These are phyloP conservation scores for Pseudotulostoma volvatum DNA, from an alignment of 495 filamentous ascomycete species.

Conservation along the genomic window DNA sequence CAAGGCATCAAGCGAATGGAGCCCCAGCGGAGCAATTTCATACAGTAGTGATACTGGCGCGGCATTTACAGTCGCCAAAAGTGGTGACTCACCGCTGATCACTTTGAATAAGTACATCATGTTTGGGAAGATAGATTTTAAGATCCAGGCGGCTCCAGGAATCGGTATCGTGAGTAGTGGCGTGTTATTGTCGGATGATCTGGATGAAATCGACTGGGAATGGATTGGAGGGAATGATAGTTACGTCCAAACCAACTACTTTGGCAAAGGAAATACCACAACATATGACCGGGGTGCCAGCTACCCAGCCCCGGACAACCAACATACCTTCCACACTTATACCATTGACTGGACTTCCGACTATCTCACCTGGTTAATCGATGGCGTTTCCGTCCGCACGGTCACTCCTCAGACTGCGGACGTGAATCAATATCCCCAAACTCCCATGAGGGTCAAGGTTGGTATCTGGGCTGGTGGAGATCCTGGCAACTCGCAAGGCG, in stretches of 20 bases:
- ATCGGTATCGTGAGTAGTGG: constrained; percentile 63
- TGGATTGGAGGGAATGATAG: constrained; percentile 40
- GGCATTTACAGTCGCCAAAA: constrained; percentile 53
- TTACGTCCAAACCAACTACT: constrained; percentile 70
- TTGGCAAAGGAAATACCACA: constrained; percentile 63
- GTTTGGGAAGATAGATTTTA: constrained; percentile 55
- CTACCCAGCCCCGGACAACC: constrained; percentile 34
- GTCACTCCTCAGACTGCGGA: constrained; percentile 41
- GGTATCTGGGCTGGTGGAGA: constrained; percentile 67
- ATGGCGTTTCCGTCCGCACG: constrained; percentile 49
- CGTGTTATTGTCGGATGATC: constrained; percentile 71
- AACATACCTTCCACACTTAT: constrained; percentile 59
- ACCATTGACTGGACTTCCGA: constrained; percentile 65
- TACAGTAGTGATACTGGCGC: constrained; percentile 41
- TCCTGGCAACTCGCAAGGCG: constrained; percentile 35
- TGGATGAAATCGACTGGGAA: constrained; percentile 96
- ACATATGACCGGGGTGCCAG: constrained; percentile 54
- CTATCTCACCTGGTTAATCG: constrained; percentile 60
- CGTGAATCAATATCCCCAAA: constrained; percentile 59
- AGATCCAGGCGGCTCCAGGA: constrained; percentile 56
- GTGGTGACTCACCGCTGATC: constrained; percentile 60
- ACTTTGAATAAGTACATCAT: constrained; percentile 61
- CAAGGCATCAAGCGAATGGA: constrained; percentile 39
- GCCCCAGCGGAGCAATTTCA: constrained; percentile 38
- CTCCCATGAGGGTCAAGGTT: constrained; percentile 62